Base-by-base conservation (phyloP, 768 basidiomycete species). In the Lentinus tigrinus region DNA sequence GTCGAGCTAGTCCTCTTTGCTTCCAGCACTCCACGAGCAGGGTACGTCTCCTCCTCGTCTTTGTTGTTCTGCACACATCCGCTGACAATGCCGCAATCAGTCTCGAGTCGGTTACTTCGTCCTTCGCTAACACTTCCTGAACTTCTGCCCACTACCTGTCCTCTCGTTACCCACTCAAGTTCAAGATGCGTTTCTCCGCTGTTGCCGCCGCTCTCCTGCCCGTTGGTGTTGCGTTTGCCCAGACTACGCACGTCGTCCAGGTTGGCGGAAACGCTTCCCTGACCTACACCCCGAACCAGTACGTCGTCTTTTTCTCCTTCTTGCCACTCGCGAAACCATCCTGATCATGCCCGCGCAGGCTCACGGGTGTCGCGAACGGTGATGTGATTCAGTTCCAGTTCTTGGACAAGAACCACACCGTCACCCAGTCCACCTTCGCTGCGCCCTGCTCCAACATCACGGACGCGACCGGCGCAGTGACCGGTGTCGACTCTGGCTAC, bases 381-480 rank as follows among this genome's bases (percentile, higher is more conserved):
- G 85, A 88, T 63, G 77, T 67, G 16, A 64, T 87, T 61, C 57
- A 72, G 48, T 86, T 85, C 73, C 72, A 78, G 65, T 87, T 85
- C 65, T 27, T 65, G 37, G 55, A 66, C 58, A 67, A 67, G 69
- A 70, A 69, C 65, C 70, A 85, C 81, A 78, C 82, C 19, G 80
- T 83, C 47, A 85, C 84, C 6, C 82, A 85, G 69, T 85, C 84
- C 10, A 80, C 81, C 39, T 87, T 88, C 62, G 73, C 77, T 38
- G 63, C 57, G 47, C 86, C 86, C 23, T 88, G 86, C 69, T 61
- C 67, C 3, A 63, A 69, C 56, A 61, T 74, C 60, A 72, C 71
- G 26, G 71, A 71, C 3, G 69, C 75, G 17, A 61, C 47, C 39
- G 66, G 68, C 44, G 11, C 34, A n/a, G 54, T 69, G 7, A 62